A percentile compares a stretch with the other conserved stretches of the same genome.
phyloP scores from a whole-genome alignment of 2,329 filamentous ascomycete genomes.

The Scleromitrula shiraiana region DNA sequence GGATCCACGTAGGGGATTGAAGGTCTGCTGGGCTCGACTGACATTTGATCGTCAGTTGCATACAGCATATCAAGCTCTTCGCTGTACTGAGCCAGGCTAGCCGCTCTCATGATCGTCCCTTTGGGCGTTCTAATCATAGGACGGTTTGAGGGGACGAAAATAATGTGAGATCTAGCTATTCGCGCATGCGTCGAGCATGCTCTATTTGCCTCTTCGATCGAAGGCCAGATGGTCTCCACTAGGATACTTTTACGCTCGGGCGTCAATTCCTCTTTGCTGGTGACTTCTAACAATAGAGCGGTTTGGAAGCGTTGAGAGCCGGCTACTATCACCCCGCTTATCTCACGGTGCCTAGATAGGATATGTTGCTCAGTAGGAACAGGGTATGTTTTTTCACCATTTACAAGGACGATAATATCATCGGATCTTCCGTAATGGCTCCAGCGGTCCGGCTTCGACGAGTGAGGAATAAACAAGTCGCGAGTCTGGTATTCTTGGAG shows the following conservation, averaged over 20 bases:
- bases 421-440: neutral
- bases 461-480: neutral
- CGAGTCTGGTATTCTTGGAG: neutral
- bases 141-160: conserved; percentile 25
- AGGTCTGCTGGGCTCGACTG: neutral
- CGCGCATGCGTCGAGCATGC: conserved; percentile 24
- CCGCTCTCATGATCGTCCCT: conserved; percentile 30
- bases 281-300: conserved; percentile 30
- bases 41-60: neutral
- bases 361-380: neutral
- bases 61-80: conserved; percentile 23
- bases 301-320: conserved; percentile 31
- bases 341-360: conserved; percentile 28
- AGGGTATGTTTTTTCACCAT: neutral
- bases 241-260: neutral
- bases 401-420: neutral
- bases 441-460: neutral
- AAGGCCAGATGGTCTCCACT: conserved; percentile 22
- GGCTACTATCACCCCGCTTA: conserved; percentile 29
- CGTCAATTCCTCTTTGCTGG: neutral
- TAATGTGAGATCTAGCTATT: conserved; percentile 23
- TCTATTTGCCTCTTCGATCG: conserved; percentile 27
- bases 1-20: neutral
- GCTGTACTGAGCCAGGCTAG: conserved; percentile 25
- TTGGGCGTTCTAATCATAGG: conserved; percentile 31